Percentiles rank a stretch among this genome's conserved stretches.
These are phyloP conservation scores for Phytopythium aichiense DNA, from an alignment of 352 stramenopile species.

Conservation along the genomic window DNA sequence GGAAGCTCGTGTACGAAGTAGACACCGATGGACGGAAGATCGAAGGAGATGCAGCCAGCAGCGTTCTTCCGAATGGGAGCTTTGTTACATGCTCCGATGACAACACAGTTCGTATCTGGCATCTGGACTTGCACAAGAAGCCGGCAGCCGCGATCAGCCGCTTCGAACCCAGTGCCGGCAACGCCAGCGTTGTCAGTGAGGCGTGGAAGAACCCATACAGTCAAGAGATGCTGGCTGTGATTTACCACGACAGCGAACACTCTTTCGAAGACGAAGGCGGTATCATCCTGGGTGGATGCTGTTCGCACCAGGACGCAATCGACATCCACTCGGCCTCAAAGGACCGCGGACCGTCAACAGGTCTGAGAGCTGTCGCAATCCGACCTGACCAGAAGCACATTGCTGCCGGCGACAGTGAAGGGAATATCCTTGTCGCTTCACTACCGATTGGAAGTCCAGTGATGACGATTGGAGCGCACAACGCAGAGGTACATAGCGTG, in stretches of 20 bases:
- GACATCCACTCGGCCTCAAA: conserved; percentile 45
- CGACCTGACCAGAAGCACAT: conserved; percentile 61
- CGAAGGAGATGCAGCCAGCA: conserved; percentile 9
- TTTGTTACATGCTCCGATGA: conserved; percentile 86
- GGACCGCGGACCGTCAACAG: conserved; percentile 32
- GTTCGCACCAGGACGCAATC: conserved; percentile 25
- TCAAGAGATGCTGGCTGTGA: conserved; percentile 62
- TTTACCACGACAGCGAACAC: conserved; percentile 50
- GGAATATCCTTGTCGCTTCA: conserved; percentile 54
- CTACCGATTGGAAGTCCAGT: conserved; percentile 28
- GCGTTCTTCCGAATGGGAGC: conserved; percentile 49
- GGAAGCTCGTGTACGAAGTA: conserved; percentile 47
- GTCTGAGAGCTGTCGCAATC: conserved; percentile 38
- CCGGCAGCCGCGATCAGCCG: conserved; percentile 22
- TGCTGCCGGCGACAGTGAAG: conserved; percentile 64
- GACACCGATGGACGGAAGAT: conserved; percentile 11
- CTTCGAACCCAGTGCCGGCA: conserved; percentile 13
- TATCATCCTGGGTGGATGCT: conserved; percentile 55
- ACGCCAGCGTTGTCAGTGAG: conserved; percentile 13
- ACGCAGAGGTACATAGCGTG: conserved; percentile 71
- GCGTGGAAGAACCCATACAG: conserved; percentile 67
- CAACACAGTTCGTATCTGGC: conserved; percentile 86
- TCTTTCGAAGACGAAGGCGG: conserved; percentile 41
- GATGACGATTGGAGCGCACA: conserved; percentile 51
- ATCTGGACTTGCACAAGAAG: conserved; percentile 69